phyloP scores from a whole-genome alignment of 169 alveolate genomes.

The Babesia bigemina region DNA sequence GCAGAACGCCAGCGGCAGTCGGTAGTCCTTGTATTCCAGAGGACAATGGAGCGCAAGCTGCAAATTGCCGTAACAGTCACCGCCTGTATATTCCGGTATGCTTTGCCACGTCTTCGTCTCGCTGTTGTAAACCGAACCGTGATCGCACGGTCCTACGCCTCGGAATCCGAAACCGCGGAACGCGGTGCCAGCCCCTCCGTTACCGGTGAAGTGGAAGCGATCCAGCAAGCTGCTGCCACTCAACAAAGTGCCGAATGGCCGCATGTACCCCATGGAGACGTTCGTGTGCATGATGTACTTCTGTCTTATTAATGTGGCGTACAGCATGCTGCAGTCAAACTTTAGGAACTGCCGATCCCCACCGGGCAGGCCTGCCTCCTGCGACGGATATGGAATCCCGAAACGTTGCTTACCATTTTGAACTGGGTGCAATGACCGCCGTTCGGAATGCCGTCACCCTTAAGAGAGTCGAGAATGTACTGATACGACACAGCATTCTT shows the following conservation, averaged over 20 bases:
- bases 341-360: constrained; percentile 67
- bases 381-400: background rate
- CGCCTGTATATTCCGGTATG: constrained; percentile 57
- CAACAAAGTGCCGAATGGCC: constrained; percentile 27
- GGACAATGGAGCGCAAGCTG: constrained; percentile 62
- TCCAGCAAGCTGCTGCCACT: constrained; percentile 36
- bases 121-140: constrained; percentile 21
- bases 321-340: constrained; percentile 47
- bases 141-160: constrained; percentile 69
- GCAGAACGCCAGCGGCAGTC: constrained; percentile 48
- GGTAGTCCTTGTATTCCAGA: constrained; percentile 30
- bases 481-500: constrained; percentile 62
- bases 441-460: constrained; percentile 55
- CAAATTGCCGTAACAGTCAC: constrained; percentile 63
- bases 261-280: constrained; percentile 56
- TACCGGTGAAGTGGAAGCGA: constrained; percentile 63
- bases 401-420: constrained; percentile 26
- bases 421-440: constrained; percentile 60
- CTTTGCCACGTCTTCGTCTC: constrained; percentile 45
- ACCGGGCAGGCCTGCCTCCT: constrained; percentile 70
- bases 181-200: constrained; percentile 54
- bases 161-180: constrained; percentile 64
- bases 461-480: constrained; percentile 34
- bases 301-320: constrained; percentile 26
- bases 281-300: constrained; percentile 49